Base-by-base conservation (phyloP, 495 filamentous ascomycete genomes). In the Barbatosphaeria neglecta region DNA sequence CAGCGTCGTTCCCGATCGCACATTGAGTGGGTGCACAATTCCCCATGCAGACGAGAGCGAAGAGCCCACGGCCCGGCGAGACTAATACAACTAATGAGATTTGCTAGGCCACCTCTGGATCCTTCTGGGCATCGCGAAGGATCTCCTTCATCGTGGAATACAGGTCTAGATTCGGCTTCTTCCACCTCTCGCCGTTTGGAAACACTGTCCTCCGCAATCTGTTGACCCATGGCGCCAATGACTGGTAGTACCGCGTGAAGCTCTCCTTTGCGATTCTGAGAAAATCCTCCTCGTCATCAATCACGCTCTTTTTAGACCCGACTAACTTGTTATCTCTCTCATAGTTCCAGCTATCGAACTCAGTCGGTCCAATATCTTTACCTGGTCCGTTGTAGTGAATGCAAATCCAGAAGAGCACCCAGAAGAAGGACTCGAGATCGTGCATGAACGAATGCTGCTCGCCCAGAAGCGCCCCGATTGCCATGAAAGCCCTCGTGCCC, bases 391-490 rank as follows among this genome's bases (percentile, higher is more conserved):
- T 22, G 42, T 57, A 66, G 38, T 74, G 61, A 23, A 74, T 61
- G 49, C 59, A 72, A 40, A 74, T 66, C 65, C 63, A 72, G 46
- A 73, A 75, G 0, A 77, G 48, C 18, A 78, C 70, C 66, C 65
- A 76, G 51, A 76, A 76, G 52, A 77, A 74, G 19, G 66, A 77
- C 57, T 77, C 69, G 15, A 78, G 62, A 50, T 72, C 63, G 43
- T 73, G 61, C 62, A 69, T 64, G 41, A 70, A 70, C 4, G 57
- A 61, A 52, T 71, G 61, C 11, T 58, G 47, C 46, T 74, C 56
- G 48, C 58, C 58, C 16, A 55, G 50, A 28, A 69, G 64, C 16
- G 48, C 58, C 33, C 63, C 57, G 41, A 73, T 71, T 11, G 65
- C 64, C 59, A 74, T 72, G 41, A 68, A 69, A 11, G 65, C 66